Base-by-base conservation (phyloP, 257 asterid genomes). In the Marsdenia floribunda region DNA sequence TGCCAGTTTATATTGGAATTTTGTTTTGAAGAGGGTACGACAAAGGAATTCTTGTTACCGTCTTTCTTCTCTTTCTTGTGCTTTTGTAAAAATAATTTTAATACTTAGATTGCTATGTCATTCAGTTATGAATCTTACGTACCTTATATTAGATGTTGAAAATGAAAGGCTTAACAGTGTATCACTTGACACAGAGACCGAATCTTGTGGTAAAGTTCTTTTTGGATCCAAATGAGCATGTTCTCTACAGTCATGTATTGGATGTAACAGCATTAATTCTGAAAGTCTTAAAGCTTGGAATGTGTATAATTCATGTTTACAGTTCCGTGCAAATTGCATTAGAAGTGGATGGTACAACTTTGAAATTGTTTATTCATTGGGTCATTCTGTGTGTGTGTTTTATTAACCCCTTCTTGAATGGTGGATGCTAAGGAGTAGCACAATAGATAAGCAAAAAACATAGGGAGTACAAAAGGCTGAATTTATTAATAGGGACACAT, bases 131-230 rank as follows among this genome's bases (percentile, higher is more conserved):
- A 16, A 64, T 18, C 24, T 64, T 26, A 64, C 6, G 44, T 64
- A 33, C n/a, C 47, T 16, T 37, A 35, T 35, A 37, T 37, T 13
- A 37, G 70, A 16, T 11, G 19, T 89, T 15, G 96, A 88, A 85
- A 86, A 88, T 15, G 96, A 88, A 85, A 86, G 90, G 85, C 93
- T 93, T 71, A 91, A 88, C 74, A 93, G 88, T 63, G 84, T 86
- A 26, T 85, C 92, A 0, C 83, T 89, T 21, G 77, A 75, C 44
- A 46, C 80, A 7, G 53, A 7, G 68, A 53, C 73, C 12, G 29
- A 47, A 59, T 37, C 72, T 5, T 16, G 0, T 22, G 84, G 78
- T 77, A 74, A 69, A 38, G 52, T 59, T 76, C 37, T 38, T 68
- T 52, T 44, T 1, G 2, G 15, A 22, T 65, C 73, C 21, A 65